Evolutionary conservation across 2,329 filamentous ascomycete species (phyloP).

Genomic region (Microdochium nivale): DNA sequence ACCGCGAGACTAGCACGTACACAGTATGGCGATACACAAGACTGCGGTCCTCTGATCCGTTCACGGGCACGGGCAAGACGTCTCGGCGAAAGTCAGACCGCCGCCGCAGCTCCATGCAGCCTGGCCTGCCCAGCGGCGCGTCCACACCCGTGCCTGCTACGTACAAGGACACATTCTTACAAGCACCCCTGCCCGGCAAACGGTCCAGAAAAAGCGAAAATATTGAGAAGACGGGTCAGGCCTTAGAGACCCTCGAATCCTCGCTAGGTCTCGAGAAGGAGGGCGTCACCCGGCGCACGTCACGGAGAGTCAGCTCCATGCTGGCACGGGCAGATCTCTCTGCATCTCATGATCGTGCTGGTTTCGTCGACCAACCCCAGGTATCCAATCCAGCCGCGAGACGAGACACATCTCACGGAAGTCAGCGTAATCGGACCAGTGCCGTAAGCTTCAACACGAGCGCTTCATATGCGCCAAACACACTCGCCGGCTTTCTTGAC

Average conservation of each 20-base stretch:
- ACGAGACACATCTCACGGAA: constrained; percentile 67
- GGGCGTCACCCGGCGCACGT: constrained; percentile 47
- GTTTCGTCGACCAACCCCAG: constrained; percentile 62
- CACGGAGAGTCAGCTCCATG: constrained; percentile 82
- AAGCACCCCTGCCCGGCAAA: constrained; percentile 42
- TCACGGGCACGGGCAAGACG: constrained; percentile 36
- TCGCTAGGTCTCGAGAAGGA: constrained; percentile 62
- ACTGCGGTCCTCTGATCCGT: constrained; percentile 55
- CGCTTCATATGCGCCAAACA: constrained; percentile 26
- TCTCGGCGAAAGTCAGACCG: constrained; percentile 37
- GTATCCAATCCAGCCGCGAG: constrained; percentile 37
- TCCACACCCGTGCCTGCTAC: constrained; percentile 67
- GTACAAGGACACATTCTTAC: constrained; percentile 69
- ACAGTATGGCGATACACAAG: constrained; percentile 82
- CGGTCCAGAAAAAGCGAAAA: constrained; percentile 43
- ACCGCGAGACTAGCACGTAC: constrained; percentile 66
- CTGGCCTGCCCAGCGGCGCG: constrained; percentile 62
- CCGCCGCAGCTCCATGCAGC: constrained; percentile 56
- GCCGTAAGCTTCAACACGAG: constrained; percentile 27
- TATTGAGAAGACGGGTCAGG: constrained; percentile 32
- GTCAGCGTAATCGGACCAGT: constrained; percentile 55
- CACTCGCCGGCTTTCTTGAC: constrained; percentile 56
- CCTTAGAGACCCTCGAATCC: constrained; percentile 55
- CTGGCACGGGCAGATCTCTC: constrained; percentile 81
- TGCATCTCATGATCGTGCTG: constrained; percentile 69